Evolutionary conservation across 495 filamentous ascomycete species (phyloP).

Genomic region (Rusavskia elegans): DNA sequence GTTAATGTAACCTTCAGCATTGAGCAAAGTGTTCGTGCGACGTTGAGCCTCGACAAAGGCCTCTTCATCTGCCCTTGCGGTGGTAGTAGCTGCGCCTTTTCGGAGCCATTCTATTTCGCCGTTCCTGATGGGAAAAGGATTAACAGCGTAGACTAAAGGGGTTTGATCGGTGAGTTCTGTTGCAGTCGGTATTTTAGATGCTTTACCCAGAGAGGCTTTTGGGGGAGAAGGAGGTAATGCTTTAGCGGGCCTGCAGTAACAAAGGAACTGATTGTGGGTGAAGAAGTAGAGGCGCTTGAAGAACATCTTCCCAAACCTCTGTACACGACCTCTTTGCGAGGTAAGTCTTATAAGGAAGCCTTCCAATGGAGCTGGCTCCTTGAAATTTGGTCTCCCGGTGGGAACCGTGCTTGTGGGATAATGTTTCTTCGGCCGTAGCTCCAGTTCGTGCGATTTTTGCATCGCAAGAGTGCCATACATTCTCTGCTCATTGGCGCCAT

Average conservation of each 20-base stretch:
- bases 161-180: conserved; percentile 40
- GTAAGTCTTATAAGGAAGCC: conserved; percentile 59
- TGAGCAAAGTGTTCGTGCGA: conserved; percentile 40
- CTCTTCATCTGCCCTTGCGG: conserved; percentile 38
- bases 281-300: conserved; percentile 59
- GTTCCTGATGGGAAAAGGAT: conserved; percentile 43
- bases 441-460: conserved; percentile 58
- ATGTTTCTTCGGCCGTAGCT: conserved; percentile 54
- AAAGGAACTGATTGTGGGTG: conserved; percentile 49
- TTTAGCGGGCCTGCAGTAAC: conserved; percentile 51
- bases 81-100: conserved; percentile 24
- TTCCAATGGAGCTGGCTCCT: conserved; percentile 52
- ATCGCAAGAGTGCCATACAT: conserved; percentile 67
- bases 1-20: conserved; percentile 53
- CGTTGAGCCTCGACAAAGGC: conserved; percentile 47
- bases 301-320: conserved; percentile 47
- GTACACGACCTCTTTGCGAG: conserved; percentile 43
- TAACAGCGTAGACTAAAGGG: conserved; percentile 46
- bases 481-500: conserved; percentile 50
- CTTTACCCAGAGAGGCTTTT: conserved; percentile 23
- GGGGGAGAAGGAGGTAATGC: conserved; percentile 53
- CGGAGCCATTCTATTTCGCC: conserved; percentile 44
- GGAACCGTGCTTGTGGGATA: conserved; percentile 40
- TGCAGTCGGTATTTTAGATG: conserved; percentile 34
- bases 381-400: conserved; percentile 21